Evolutionary conservation across 2,329 filamentous ascomycete species (phyloP).

Genomic region (Aspergillus latus): DNA sequence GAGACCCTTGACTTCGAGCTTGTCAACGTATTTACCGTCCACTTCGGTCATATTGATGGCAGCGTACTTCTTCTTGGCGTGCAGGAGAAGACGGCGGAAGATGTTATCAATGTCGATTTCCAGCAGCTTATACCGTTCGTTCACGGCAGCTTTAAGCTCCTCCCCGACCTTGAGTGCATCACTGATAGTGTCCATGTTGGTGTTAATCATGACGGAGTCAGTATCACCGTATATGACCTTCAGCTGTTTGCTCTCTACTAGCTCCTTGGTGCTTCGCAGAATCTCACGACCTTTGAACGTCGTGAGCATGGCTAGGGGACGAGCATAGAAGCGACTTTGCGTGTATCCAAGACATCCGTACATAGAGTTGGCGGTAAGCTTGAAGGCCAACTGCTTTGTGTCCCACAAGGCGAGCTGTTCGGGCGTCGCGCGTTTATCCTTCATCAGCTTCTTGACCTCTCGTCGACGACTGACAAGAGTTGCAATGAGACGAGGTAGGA

Average conservation of each 20-base stretch:
- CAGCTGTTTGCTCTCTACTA: constrained; percentile 86
- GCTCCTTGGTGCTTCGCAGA: constrained; percentile 88
- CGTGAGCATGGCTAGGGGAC: constrained; percentile 90
- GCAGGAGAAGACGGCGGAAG: constrained; percentile 86
- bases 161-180: constrained; percentile 89
- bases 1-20: constrained; percentile 96
- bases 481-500: constrained; percentile 86
- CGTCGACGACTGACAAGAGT: constrained; percentile 85
- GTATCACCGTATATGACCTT: constrained; percentile 99
- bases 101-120: constrained; percentile 99
- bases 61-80: constrained; percentile 99
- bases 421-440: constrained; percentile 78
- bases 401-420: constrained; percentile 95
- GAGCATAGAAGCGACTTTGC: constrained; percentile 94
- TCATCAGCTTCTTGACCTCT: constrained; percentile 96
- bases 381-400: constrained; percentile 94
- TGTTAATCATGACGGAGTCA: constrained; percentile 99
- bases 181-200: constrained; percentile 88
- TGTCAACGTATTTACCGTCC: constrained; percentile 86
- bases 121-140: constrained; percentile 84
- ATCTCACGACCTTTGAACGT: constrained; percentile 98
- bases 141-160: constrained; percentile 93
- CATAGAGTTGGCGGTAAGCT: constrained; percentile 99
- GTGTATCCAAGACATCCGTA: constrained; percentile 97
- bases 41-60: constrained; percentile 90